Evolutionary conservation across 192 early-diverging fungal species (phyloP).

Genomic region (Rhizophagus prolifer): DNA sequence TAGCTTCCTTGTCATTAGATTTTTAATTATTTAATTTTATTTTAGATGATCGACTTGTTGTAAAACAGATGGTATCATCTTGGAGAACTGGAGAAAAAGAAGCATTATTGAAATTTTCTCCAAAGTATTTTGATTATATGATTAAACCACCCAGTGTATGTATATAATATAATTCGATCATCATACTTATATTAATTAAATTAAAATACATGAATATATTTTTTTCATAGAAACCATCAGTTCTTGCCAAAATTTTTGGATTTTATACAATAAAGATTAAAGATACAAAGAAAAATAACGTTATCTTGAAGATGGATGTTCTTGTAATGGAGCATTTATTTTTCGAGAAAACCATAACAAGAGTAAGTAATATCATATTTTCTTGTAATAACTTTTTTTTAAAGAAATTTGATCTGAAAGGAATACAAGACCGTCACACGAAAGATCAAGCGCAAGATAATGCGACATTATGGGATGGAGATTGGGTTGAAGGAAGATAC

Average conservation of each 20-base stretch:
- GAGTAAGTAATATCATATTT: constrained; percentile 57
- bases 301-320: constrained; percentile 75
- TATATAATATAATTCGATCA: neutral
- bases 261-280: constrained; percentile 86
- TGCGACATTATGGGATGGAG: constrained; percentile 64
- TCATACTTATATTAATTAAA: neutral
- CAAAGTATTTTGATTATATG: constrained; percentile 87
- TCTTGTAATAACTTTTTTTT: neutral
- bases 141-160: constrained; percentile 56
- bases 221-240: constrained; percentile 51
- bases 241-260: constrained; percentile 87
- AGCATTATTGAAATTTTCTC: constrained; percentile 83
- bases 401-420: constrained; percentile 78
- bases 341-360: constrained; percentile 66
- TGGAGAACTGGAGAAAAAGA: constrained; percentile 81
- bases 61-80: constrained; percentile 79
- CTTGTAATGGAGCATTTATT: constrained; percentile 96
- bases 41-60: constrained; percentile 80
- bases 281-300: constrained; percentile 43
- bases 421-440: constrained; percentile 65
- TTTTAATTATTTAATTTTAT: neutral
- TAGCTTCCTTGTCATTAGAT: neutral
- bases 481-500: constrained; percentile 65
- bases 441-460: constrained; percentile 39
- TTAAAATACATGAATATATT: neutral